Percentiles rank a stretch among this genome's conserved stretches.
Conservation (phyloP, 2,329 filamentous ascomycete species). For the Fusarium avenaceum region DNA sequence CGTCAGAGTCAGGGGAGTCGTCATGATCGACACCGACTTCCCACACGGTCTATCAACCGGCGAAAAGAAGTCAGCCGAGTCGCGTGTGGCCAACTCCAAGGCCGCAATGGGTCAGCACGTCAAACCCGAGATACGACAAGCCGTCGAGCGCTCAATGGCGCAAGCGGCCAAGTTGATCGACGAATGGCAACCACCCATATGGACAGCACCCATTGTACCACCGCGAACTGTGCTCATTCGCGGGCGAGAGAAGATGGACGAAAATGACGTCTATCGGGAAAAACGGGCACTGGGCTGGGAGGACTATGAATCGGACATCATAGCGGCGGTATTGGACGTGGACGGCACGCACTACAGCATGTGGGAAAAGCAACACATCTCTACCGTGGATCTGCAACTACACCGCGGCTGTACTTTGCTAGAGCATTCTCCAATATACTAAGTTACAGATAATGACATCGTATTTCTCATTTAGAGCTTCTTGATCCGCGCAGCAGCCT, state of each 20-base stretch:
- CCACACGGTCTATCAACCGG: slow-evolving; percentile 6
- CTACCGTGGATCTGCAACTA: slow-evolving; percentile 8
- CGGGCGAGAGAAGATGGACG: slow-evolving; percentile 9
- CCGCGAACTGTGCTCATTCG: slow-evolving; percentile 9
- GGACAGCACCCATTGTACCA: slow-evolving; percentile 12
- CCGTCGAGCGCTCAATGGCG: slow-evolving; percentile 10
- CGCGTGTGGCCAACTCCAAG: slow-evolving; percentile 8
- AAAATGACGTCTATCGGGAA: slow-evolving; percentile 11
- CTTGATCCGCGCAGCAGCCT: slow-evolving; percentile 11
- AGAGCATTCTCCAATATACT: slow-evolving; percentile 13
- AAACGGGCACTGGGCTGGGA: slow-evolving; percentile 12
- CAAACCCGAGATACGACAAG: slow-evolving; percentile 12
- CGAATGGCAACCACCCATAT: slow-evolving; percentile 9
- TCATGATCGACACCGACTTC: slow-evolving; percentile 9
- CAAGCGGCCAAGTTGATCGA: slow-evolving; percentile 11
- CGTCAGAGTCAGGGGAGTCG: slow-evolving; percentile 5
- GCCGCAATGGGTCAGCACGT: slow-evolving; percentile 10
- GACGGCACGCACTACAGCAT: slow-evolving; percentile 12
- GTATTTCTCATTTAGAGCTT: slow-evolving; percentile 9
- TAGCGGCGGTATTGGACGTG: slow-evolving; percentile 7
- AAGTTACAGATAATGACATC: slow-evolving; percentile 8
- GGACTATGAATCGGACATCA: slow-evolving; percentile 11
- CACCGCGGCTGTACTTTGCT: slow-evolving; percentile 9
- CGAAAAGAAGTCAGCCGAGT: slow-evolving; percentile 8
- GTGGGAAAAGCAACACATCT: slow-evolving; percentile 13